A percentile compares a stretch with the other conserved stretches of the same genome.
phyloP scores from a whole-genome alignment of 1,139 yeast genomes.

The Pneumocystis canis region DNA sequence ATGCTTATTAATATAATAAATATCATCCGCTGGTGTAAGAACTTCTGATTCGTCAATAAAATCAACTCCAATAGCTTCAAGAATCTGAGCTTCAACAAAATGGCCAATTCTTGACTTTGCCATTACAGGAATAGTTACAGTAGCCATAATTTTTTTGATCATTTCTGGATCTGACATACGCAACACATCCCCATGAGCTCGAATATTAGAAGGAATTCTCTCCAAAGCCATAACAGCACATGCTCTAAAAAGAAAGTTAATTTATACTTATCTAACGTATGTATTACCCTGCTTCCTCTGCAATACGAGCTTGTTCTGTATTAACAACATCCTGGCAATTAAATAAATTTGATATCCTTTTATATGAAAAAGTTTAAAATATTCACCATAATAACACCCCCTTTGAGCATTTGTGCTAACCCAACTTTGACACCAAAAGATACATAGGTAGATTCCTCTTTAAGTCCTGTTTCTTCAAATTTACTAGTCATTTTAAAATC shows the following conservation, averaged over 20 bases:
- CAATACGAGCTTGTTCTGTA: conserved; percentile 49
- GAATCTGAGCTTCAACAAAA: conserved; percentile 66
- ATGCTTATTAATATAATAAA: conserved; percentile 50
- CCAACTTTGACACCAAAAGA: conserved; percentile 57
- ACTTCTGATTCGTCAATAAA: conserved; percentile 66
- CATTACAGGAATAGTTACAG: conserved; percentile 47
- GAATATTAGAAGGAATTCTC: conserved; percentile 75
- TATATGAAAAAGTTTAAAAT: not conserved
- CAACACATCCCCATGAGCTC: conserved; percentile 71
- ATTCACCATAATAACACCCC: conserved; percentile 49
- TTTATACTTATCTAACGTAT: not conserved
- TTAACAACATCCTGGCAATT: conserved; percentile 32
- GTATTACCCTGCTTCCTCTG: conserved; percentile 55
- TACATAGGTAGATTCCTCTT: conserved; percentile 3
- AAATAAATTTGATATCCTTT: not conserved
- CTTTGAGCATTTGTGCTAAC: conserved; percentile 77
- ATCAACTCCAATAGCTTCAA: conserved; percentile 60
- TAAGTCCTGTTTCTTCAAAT: not conserved
- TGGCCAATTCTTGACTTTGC: conserved; percentile 83
- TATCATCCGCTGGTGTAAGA: conserved; percentile 32
- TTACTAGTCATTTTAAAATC: not conserved
- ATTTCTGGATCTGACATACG: conserved; percentile 79
- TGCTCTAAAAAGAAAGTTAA: conserved; percentile 27
- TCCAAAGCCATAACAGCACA: conserved; percentile 87
- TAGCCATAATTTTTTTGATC: conserved; percentile 61